A percentile compares a stretch with the other conserved stretches of the same genome.
These are phyloP conservation scores for Tricholoma hemisulphureum DNA, from an alignment of 768 basidiomycete genomes.

Conservation along the genomic window DNA sequence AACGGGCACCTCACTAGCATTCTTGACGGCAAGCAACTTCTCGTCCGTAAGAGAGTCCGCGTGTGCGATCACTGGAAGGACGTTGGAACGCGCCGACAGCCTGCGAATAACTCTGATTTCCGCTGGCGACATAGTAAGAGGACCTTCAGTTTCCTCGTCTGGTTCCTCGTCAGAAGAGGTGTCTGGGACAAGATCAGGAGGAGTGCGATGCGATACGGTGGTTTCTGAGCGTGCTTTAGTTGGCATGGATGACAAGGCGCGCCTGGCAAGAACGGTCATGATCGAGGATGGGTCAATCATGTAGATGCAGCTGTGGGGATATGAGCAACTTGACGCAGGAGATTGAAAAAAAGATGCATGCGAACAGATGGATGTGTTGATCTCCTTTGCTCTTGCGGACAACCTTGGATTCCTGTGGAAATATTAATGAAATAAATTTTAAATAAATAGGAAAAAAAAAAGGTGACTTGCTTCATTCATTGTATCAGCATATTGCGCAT, in stretches of 20 bases:
- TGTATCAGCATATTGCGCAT: slow-evolving; percentile 79
- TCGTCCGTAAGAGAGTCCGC: slow-evolving; percentile 84
- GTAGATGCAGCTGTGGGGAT: slow-evolving; percentile 69
- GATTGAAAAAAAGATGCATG: slow-evolving; percentile 11
- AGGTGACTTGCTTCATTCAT: slow-evolving; percentile 69
- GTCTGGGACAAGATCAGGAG: slow-evolving; percentile 56
- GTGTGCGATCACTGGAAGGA: slow-evolving; percentile 78
- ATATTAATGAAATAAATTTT: slow-evolving; percentile 4
- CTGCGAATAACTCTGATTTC: slow-evolving; percentile 80
- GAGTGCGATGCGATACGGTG: slow-evolving; percentile 52
- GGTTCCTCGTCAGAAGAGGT: slow-evolving; percentile 50
- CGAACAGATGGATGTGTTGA: slow-evolving; percentile 86
- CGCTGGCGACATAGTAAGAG: slow-evolving; percentile 68
- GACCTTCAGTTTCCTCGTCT: slow-evolving; percentile 47
- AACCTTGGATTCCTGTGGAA: slow-evolving; percentile 78
- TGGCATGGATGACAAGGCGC: slow-evolving; percentile 47
- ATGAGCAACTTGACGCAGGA: slow-evolving; percentile 13
- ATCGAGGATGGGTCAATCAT: slow-evolving; percentile 79
- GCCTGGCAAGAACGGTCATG: slow-evolving; percentile 52
- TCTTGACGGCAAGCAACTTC: slow-evolving; percentile 66
- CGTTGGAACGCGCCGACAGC: slow-evolving; percentile 70
- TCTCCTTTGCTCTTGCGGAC: slow-evolving; percentile 84
- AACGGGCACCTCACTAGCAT: slow-evolving; percentile 41
- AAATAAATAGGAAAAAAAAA: neutral
- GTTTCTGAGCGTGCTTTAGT: slow-evolving; percentile 64